Evolutionary conservation across 164 flowering plant species (phyloP).

Genomic region (Berberis vulgaris): DNA sequence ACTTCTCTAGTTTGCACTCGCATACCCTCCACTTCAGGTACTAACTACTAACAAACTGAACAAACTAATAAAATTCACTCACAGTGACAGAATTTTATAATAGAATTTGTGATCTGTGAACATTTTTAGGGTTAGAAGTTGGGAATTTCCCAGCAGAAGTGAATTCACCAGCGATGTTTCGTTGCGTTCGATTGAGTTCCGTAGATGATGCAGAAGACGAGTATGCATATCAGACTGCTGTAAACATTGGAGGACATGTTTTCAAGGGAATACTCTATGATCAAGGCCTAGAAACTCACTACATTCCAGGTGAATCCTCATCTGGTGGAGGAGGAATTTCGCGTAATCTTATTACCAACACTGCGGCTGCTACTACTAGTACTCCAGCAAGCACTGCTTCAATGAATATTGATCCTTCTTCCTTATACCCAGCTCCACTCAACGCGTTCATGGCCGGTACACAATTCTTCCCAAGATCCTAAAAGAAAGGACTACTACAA

Average conservation of each 20-base stretch:
- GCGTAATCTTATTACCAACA: slow-evolving; percentile 25
- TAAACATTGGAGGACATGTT: slow-evolving; percentile 55
- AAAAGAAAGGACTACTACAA: slow-evolving; percentile 4
- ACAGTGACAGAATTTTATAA: too few species aligned
- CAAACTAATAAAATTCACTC: too few species aligned
- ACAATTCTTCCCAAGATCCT: slow-evolving; percentile 74
- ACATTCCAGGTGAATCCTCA: slow-evolving; percentile 33
- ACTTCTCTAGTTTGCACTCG: slow-evolving; percentile 39
- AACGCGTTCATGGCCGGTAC: slow-evolving; percentile 79
- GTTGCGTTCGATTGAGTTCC: slow-evolving; percentile 47
- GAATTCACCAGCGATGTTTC: slow-evolving; percentile 44
- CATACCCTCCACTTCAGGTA: slow-evolving; percentile 43
- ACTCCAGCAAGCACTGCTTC: slow-evolving; percentile 14
- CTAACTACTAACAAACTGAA: background rate
- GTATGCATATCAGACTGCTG: slow-evolving; percentile 60
- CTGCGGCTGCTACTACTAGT: slow-evolving; percentile 4
- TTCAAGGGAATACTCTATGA: slow-evolving; percentile 69
- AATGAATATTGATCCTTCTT: slow-evolving; percentile 38
- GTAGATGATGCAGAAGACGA: slow-evolving; percentile 43
- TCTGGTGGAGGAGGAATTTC: slow-evolving; percentile 23
- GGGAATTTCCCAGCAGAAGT: slow-evolving; percentile 51
- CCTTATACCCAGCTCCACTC: slow-evolving; percentile 57
- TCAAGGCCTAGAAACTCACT: slow-evolving; percentile 44
- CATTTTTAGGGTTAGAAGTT: slow-evolving; percentile 50
- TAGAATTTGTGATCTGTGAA: slow-evolving; percentile 22